Conservation (phyloP, 306 rosid species). For the Hippophae rhamnoides region DNA sequence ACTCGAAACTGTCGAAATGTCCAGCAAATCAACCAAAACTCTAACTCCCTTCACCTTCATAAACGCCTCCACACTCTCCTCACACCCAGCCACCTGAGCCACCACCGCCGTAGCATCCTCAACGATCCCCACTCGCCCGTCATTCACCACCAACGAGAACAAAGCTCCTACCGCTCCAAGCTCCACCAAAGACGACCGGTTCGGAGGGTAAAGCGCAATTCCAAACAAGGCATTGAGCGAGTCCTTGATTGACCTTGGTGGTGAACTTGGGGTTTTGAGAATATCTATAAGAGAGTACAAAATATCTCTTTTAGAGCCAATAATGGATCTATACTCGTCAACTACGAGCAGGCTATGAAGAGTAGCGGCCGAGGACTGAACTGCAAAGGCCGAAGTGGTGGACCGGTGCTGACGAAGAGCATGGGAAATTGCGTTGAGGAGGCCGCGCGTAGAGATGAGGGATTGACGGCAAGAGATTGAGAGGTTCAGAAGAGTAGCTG, state of each 20-base stretch:
- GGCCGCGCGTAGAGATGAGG: conserved; percentile 48
- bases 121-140: conserved; percentile 52
- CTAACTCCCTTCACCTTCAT: conserved; percentile 39
- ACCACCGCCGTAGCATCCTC: conserved; percentile 90
- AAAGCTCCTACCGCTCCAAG: conserved; percentile 57
- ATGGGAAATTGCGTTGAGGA: conserved; percentile 54
- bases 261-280: conserved; percentile 37
- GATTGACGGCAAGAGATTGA: conserved; percentile 39
- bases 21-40: conserved; percentile 55
- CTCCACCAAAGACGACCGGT: conserved; percentile 43
- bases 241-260: conserved; percentile 66
- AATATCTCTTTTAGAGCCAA: conserved; percentile 81
- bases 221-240: conserved; percentile 78
- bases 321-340: conserved; percentile 29
- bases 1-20: conserved; percentile 44
- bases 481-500: conserved; percentile 53
- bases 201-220: conserved; percentile 53
- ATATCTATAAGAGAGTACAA: conserved; percentile 59
- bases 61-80: conserved; percentile 66
- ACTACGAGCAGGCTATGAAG: conserved; percentile 52
- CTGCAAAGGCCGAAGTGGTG: conserved; percentile 40
- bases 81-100: conserved; percentile 90
- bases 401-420: conserved; percentile 34
- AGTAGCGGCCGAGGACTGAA: conserved; percentile 55
- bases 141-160: conserved; percentile 41